Evolutionary conservation across 495 filamentous ascomycete species (phyloP), one percentile per base, ranked within the genome.

Genomic region (Barbatosphaeria neglecta): DNA sequence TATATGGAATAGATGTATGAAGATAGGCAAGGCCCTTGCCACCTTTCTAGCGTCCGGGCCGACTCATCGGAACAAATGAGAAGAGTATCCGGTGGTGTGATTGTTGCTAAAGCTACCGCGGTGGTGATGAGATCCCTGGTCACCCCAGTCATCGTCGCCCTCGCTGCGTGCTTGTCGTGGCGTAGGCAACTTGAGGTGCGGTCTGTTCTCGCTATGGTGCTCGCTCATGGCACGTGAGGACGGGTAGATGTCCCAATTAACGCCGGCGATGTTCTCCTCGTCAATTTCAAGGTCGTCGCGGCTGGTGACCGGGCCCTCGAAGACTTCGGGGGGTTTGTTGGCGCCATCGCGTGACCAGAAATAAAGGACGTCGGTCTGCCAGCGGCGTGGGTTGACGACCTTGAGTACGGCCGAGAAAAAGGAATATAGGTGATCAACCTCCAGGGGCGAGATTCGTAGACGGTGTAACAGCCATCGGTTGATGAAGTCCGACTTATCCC

Each of bases 401-500:
- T 53, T 60, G 37, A 69, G 53, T 13, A 38, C 42, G 16, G 40
- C 43, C 37, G 62, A 56, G 24, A 65, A 65, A 6, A 63, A 58
- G 18, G 62, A 57, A 45, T 65, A 60, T 24, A 70, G 50, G 7
- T 72, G 56, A 51, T 67, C 63, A 4, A 58, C 65, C 53, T 72
- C 66, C 54, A 72, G 49, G 1, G 66, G 63, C 7, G 58, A 65
- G n/a, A 61, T 52, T 18, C 68, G 64, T 42, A 73, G 59, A 13
- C 64, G 59, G 51, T 72, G 67, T 23, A 72, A 61, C 4, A 73
- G 53, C 70, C 70, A 73, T 41, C 63, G 59, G 48, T 71, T 72
- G 51, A 73, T 65, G 45, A 56, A 70, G 43, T 68, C 64, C 16
- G 43, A 57, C 47, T 61, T 70, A 47, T 58, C 58, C 7, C 56